Conservation (phyloP, 257 asterid species). For the Solanum acaule region DNA sequence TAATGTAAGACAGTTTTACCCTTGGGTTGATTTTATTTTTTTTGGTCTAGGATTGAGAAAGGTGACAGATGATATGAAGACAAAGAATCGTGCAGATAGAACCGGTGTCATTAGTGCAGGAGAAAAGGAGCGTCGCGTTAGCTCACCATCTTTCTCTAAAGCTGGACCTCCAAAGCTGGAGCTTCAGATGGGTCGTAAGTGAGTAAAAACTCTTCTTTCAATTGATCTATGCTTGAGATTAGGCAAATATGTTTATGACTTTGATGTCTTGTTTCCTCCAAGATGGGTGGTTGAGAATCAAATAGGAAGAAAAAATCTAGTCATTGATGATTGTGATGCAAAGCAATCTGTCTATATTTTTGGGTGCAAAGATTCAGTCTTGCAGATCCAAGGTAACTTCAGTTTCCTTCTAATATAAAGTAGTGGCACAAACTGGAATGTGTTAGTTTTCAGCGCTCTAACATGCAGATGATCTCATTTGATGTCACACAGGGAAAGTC, state of each 20-base stretch:
- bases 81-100: constrained; percentile 82
- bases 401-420: background rate
- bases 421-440: background rate
- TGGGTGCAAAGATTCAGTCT: constrained; percentile 94
- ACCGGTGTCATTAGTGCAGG: constrained; percentile 47
- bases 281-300: constrained; percentile 98
- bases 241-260: background rate
- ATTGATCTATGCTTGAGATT: background rate
- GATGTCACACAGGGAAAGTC: constrained; percentile 66
- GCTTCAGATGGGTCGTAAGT: constrained; percentile 99
- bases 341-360: constrained; percentile 86
- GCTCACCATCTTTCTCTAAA: constrained; percentile 57
- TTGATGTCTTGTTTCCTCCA: constrained; percentile 17
- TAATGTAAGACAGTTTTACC: background rate
- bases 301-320: constrained; percentile 71
- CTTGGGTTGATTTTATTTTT: background rate
- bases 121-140: constrained; percentile 48
- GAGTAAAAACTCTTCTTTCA: constrained; percentile 24
- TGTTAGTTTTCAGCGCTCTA: background rate
- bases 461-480: background rate
- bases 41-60: constrained; percentile 61
- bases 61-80: constrained; percentile 91
- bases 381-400: constrained; percentile 76
- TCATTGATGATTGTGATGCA: constrained; percentile 87
- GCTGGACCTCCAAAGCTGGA: constrained; percentile 88